Base-by-base conservation (phyloP, 106 monocot genomes). In the Amphibolis antarctica region DNA sequence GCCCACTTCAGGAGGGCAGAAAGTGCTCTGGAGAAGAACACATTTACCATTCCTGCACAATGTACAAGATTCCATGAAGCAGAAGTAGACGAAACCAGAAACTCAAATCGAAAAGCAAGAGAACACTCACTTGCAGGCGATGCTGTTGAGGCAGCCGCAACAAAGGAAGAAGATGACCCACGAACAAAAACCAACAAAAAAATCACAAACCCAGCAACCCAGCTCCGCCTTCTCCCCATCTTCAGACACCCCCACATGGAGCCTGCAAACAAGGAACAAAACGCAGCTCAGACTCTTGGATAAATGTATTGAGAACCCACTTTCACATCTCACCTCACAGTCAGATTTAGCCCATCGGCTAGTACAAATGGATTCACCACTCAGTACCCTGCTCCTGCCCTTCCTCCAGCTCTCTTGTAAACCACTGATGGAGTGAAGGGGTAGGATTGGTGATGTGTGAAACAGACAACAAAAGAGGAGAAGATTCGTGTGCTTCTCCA, bases 21-120 rank as follows among this genome's bases (percentile, higher is more conserved):
- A 12, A 80, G 59, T 22, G 70, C 78, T 56, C 82, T 81, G 60
- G 96, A 98, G 72, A 90, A 60, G 53, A 84, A 74, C 67, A 82
- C 79, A 67, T 80, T 77, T 22, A 82, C 64, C 15, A 90, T 52
- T 46, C 69, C 96, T 90, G 53, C 68, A 63, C 11, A 27, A 43
- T 45, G 63, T 43, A 29, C 21, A 27, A 58, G 55, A 42, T 42
- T 62, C 11, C 20, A 44, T 22, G 21, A 1, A 42, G 23, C 12
- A 21, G 30, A 46, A 36, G 58, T 65, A 49, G 45, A 1, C n/a
- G n/a, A 29, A 47, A 19, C n/a, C 1, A 4, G 26, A 28, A 50
- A 36, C 3, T 12, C 54, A 23, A n/a, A n/a, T n/a, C n/a, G n/a
- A 50, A n/a, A 42, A 28, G 46, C 25, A 26, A 2, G 4, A 3